Conservation (phyloP, 768 basidiomycete genomes). For the Tulasnella sp. region DNA sequence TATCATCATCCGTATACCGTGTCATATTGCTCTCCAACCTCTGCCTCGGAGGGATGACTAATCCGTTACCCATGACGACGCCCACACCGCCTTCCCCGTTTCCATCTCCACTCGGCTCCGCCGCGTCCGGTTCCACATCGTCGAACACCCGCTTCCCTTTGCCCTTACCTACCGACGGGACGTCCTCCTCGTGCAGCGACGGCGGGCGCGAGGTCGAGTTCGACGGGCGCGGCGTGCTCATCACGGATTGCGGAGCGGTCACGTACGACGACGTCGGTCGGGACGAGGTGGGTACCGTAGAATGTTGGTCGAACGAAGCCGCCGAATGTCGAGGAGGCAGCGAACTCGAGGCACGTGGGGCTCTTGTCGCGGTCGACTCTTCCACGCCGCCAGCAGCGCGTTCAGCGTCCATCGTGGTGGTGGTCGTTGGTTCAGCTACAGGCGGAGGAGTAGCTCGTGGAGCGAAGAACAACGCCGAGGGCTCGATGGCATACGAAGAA, state of each 20-base stretch:
- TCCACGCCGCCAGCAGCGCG: background rate
- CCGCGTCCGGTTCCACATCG: background rate
- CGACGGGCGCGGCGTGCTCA: background rate
- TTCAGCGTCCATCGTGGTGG: background rate
- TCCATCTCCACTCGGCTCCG: background rate
- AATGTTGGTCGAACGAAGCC: background rate
- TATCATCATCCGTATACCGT: background rate
- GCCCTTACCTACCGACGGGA: constrained; percentile 3
- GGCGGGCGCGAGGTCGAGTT: background rate
- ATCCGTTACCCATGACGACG: background rate
- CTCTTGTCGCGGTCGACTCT: background rate
- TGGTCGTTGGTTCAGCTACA: background rate
- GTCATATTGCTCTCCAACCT: constrained; percentile 1
- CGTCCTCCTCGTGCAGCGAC: constrained; percentile 2
- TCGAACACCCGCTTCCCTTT: constrained; percentile 1
- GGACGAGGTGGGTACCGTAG: background rate
- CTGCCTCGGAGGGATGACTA: background rate
- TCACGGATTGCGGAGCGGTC: background rate
- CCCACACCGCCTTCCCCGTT: background rate
- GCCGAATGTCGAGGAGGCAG: background rate
- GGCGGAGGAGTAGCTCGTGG: background rate
- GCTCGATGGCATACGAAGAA: background rate
- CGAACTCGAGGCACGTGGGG: background rate
- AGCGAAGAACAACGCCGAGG: background rate
- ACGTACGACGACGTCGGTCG: background rate